phyloP scores from a whole-genome alignment of 2,329 filamentous ascomycete species.

The Alternaria sp. region DNA sequence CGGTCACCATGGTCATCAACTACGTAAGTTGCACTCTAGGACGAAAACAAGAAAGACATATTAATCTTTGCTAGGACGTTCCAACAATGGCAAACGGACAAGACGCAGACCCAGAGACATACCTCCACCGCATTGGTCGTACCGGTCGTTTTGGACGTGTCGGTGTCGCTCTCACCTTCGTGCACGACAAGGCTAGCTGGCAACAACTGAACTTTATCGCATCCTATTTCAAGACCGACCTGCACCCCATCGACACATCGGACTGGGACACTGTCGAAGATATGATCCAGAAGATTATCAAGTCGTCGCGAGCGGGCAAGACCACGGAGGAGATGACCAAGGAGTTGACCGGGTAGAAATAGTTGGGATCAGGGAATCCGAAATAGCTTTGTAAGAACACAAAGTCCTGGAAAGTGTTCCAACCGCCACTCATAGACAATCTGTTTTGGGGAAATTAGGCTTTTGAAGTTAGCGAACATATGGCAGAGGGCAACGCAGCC shows the following conservation, averaged over 20 bases:
- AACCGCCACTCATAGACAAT: background rate
- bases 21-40: constrained; percentile 64
- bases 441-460: background rate
- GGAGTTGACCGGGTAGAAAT: background rate
- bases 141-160: constrained; percentile 97
- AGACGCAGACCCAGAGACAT: constrained; percentile 87
- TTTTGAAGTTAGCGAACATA: constrained; percentile 9
- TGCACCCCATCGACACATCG: constrained; percentile 80
- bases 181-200: constrained; percentile 86
- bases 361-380: background rate
- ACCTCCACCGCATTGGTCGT: constrained; percentile 96
- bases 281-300: constrained; percentile 72
- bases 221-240: constrained; percentile 78
- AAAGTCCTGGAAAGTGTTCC: background rate
- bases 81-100: constrained; percentile 65
- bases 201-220: constrained; percentile 81
- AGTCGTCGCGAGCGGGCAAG: constrained; percentile 53
- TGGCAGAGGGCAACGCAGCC: constrained; percentile 8
- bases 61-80: constrained; percentile 54
- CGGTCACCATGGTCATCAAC: constrained; percentile 98
- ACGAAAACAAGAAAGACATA: background rate
- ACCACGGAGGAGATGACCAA: constrained; percentile 52
- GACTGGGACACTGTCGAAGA: constrained; percentile 93
- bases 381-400: background rate
- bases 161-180: constrained; percentile 93